These are phyloP conservation scores for Syncephalastrum monosporum DNA, from an alignment of 371 early-diverging fungal species.

Conservation along the genomic window DNA sequence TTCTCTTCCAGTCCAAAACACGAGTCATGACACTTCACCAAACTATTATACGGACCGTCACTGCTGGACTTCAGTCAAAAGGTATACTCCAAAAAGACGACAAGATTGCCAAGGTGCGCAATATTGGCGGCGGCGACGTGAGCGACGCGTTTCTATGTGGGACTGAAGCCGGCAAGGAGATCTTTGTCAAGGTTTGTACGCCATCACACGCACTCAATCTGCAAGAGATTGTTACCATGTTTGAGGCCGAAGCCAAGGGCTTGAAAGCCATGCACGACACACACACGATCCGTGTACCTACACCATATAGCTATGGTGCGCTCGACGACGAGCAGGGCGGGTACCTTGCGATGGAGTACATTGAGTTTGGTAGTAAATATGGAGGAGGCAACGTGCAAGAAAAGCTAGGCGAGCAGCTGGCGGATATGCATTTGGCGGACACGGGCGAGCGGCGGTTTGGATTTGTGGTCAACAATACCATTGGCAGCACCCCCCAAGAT, in stretches of 20 bases:
- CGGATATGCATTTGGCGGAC: constrained; percentile 12
- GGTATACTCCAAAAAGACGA: constrained; percentile 1
- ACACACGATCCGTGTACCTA: constrained; percentile 15
- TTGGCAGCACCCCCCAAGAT: constrained; percentile 14
- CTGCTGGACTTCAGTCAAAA: background rate
- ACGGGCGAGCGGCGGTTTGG: constrained; percentile 11
- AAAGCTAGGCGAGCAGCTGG: constrained; percentile 13
- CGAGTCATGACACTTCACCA: constrained; percentile 2
- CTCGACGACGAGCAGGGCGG: constrained; percentile 5
- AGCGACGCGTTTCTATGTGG: constrained; percentile 13
- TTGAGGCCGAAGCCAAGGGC: constrained; percentile 14
- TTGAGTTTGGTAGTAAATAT: constrained; percentile 11
- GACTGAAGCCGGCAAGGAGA: background rate
- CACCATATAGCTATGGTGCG: constrained; percentile 10
- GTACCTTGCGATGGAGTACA: constrained; percentile 14
- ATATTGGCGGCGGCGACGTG: constrained; percentile 10
- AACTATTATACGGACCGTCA: constrained; percentile 7
- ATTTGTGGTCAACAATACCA: constrained; percentile 12
- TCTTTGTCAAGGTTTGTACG: constrained; percentile 15
- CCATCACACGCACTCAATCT: constrained; percentile 7
- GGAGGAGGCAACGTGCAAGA: constrained; percentile 5
- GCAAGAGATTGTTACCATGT: constrained; percentile 11
- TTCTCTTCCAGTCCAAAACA: no score
- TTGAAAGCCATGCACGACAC: constrained; percentile 13
- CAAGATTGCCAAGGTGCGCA: constrained; percentile 6